Evolutionary conservation across 2,329 filamentous ascomycete genomes (phyloP).

Genomic region (Neofusicoccum ribis): DNA sequence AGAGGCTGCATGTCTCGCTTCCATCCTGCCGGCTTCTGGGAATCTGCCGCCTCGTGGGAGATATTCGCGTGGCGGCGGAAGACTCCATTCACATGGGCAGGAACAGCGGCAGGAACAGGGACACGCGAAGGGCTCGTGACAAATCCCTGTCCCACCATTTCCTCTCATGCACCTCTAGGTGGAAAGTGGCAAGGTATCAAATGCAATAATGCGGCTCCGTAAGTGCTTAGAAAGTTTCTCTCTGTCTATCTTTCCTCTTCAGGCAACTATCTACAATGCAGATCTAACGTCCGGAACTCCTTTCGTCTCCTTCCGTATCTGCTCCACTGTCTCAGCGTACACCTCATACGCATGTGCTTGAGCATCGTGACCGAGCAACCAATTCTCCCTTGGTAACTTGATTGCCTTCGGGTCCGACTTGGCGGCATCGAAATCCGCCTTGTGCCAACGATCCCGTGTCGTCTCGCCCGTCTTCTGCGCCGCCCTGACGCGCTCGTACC

Average conservation of each 20-base stretch:
- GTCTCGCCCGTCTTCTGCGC: constrained; percentile 30
- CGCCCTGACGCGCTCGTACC: constrained; percentile 26
- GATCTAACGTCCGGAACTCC: background rate
- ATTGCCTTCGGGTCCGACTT: constrained; percentile 27
- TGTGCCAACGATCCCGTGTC: constrained; percentile 30
- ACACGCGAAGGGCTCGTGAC: background rate
- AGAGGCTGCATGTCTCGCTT: background rate
- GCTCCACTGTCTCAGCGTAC: constrained; percentile 27
- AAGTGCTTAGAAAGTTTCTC: no score
- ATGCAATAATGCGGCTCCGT: no score
- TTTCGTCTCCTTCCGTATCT: constrained; percentile 8
- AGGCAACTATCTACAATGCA: background rate
- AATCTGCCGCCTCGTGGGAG: background rate
- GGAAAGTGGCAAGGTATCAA: no score
- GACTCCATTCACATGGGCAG: background rate
- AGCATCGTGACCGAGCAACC: constrained; percentile 34
- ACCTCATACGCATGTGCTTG: constrained; percentile 35
- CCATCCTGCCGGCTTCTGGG: background rate
- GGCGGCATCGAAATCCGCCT: constrained; percentile 25
- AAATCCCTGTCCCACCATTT: no score
- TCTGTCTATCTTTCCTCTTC: no score
- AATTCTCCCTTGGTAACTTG: constrained; percentile 31
- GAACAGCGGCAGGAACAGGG: no score
- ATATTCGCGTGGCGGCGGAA: background rate
- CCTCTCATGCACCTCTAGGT: no score